Conservation (phyloP, 2,329 filamentous ascomycete species). For the Teratosphaeria nubilosa region DNA sequence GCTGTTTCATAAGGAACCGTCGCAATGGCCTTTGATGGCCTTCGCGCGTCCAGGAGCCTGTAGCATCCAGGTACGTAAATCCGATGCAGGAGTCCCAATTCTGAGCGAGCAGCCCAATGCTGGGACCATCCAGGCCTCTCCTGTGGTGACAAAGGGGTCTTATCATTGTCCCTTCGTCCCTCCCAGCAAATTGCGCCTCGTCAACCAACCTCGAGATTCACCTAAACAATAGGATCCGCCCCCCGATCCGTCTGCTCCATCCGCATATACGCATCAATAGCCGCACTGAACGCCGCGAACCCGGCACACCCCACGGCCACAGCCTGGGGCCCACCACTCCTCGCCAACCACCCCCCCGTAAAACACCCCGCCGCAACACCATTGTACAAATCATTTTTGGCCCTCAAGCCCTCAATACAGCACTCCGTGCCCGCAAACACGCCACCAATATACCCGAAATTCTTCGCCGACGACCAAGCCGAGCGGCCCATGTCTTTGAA, state of each 20-base stretch:
- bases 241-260: conserved; percentile 44
- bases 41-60: too few relatives aligned
- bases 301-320: conserved; percentile 79
- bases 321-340: conserved; percentile 80
- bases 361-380: conserved; percentile 80
- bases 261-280: conserved; percentile 86
- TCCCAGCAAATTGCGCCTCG: not conserved
- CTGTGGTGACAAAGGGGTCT: not conserved
- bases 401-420: conserved; percentile 82
- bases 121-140: not conserved
- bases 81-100: too few relatives aligned
- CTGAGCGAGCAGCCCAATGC: not conserved
- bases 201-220: not conserved
- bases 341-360: conserved; percentile 79
- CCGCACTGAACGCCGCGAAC: conserved; percentile 85
- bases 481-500: conserved; percentile 91
- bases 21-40: too few relatives aligned
- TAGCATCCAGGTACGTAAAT: too few relatives aligned
- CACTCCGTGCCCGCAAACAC: conserved; percentile 91
- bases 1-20: too few relatives aligned
- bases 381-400: conserved; percentile 89
- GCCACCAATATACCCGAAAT: conserved; percentile 87
- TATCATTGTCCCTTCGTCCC: not conserved
- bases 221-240: conserved; percentile 24
- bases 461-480: conserved; percentile 76